Conservation (phyloP, 78 protist species). For the Tieghemostelium lacteum region DNA sequence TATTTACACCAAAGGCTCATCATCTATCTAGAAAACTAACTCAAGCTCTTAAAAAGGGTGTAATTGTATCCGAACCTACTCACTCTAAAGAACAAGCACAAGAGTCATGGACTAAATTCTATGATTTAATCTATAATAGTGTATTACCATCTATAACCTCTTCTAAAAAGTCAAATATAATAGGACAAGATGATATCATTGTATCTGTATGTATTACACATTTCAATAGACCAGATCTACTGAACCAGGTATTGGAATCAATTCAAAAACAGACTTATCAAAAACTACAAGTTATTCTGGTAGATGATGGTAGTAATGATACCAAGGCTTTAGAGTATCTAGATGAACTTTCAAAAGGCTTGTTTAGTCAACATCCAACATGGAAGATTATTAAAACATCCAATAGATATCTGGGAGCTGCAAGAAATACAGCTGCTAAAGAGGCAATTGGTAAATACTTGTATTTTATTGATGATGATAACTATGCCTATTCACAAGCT, state of each 20-base stretch:
- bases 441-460: slow-evolving; percentile 39
- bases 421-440: slow-evolving; percentile 58
- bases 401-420: slow-evolving; percentile 77
- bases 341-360: not conserved
- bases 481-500: slow-evolving; percentile 49
- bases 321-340: slow-evolving; percentile 31
- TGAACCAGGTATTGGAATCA: slow-evolving; percentile 40
- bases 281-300: slow-evolving; percentile 40
- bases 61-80: slow-evolving; percentile 15
- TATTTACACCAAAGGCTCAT: slow-evolving; percentile 14
- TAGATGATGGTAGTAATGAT: slow-evolving; percentile 60
- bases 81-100: slow-evolving; percentile 15
- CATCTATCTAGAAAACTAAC: not conserved
- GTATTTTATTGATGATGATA: slow-evolving; percentile 69
- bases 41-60: slow-evolving; percentile 1
- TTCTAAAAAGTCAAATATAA: not conserved
- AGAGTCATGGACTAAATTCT: slow-evolving; percentile 26
- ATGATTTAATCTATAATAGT: not conserved
- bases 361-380: not conserved
- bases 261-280: slow-evolving; percentile 25
- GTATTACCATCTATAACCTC: not conserved
- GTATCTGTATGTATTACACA: slow-evolving; percentile 51
- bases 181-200: not conserved
- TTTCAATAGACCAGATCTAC: slow-evolving; percentile 55
- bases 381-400: slow-evolving; percentile 43